phyloP scores from a whole-genome alignment of 306 rosid species.

The Cicer judaicum region DNA sequence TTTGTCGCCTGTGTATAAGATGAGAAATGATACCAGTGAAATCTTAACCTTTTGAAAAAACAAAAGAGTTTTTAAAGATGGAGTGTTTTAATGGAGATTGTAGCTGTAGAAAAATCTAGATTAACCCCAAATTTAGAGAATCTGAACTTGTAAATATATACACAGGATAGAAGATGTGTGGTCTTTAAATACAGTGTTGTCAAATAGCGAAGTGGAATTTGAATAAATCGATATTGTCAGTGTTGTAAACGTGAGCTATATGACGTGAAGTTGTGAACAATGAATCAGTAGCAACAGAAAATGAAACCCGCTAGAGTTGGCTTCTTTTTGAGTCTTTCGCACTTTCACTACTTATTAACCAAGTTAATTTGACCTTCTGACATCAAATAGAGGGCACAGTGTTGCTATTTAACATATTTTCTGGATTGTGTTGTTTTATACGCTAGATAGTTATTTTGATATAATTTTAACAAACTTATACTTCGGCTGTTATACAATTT shows the following conservation, averaged over 20 bases:
- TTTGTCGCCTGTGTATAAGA: slow-evolving; percentile 6
- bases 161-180: not conserved
- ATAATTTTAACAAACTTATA: slow-evolving; percentile 30
- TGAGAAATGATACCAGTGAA: not conserved
- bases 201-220: too few species aligned
- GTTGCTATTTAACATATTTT: slow-evolving; percentile 41
- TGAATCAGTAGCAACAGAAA: not conserved
- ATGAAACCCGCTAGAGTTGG: not conserved
- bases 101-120: too few species aligned
- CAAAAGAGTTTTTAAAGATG: too few species aligned
- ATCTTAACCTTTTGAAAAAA: too few species aligned
- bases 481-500: slow-evolving; percentile 18
- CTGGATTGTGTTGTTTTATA: slow-evolving; percentile 21
- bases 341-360: slow-evolving; percentile 17
- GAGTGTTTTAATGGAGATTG: too few species aligned
- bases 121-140: too few species aligned
- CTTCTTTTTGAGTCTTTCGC: slow-evolving; percentile 25
- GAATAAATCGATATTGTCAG: too few species aligned
- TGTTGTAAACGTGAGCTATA: not conserved
- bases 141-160: not conserved
- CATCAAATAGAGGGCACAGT: slow-evolving; percentile 7
- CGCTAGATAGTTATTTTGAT: slow-evolving; percentile 35
- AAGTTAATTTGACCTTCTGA: slow-evolving; percentile 17
- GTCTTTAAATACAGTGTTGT: not conserved
- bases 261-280: slow-evolving; percentile 2